phyloP scores from a whole-genome alignment of 1,284 basidiomycete genomes.

The Ustilago loliicola region DNA sequence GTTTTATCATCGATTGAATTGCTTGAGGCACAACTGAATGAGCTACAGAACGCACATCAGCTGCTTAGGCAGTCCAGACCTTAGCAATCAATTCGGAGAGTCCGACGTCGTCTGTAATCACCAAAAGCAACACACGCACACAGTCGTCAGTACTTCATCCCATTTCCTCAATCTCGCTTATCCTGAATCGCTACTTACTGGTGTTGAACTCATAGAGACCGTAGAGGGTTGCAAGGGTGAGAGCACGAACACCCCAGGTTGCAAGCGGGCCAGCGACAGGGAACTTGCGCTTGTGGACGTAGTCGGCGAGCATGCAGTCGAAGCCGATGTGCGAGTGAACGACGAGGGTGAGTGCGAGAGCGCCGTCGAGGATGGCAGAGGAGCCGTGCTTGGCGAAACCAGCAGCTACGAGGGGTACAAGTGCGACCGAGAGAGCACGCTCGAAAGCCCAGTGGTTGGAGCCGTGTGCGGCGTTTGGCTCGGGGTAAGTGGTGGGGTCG shows the following conservation, averaged over 20 bases:
- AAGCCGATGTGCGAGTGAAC: constrained; percentile 91
- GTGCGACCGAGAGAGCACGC: constrained; percentile 85
- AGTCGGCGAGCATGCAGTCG: constrained; percentile 76
- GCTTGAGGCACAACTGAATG: constrained; percentile 5
- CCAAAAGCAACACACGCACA: background rate
- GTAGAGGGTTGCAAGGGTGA: constrained; percentile 86
- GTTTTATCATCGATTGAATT: constrained; percentile 13
- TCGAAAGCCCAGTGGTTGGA: constrained; percentile 99
- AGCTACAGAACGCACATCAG: background rate
- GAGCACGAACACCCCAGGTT: constrained; percentile 82
- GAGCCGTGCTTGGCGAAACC: constrained; percentile 69
- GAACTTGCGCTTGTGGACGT: constrained; percentile 94
- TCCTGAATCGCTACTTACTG: constrained; percentile 52
- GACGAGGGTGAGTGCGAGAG: constrained; percentile 86
- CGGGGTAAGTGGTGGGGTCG: constrained; percentile 90
- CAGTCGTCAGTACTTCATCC: constrained; percentile 15
- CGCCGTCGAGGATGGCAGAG: constrained; percentile 78
- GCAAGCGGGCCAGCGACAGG: constrained; percentile 78
- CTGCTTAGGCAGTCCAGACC: constrained; percentile 77
- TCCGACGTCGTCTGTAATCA: constrained; percentile 81
- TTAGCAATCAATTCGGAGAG: constrained; percentile 80
- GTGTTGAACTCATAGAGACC: constrained; percentile 80
- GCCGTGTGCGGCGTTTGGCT: constrained; percentile 79
- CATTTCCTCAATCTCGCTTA: background rate
- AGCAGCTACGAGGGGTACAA: constrained; percentile 79